phyloP scores from a whole-genome alignment of 2,329 filamentous ascomycete species.

The Cryphonectria japonica region DNA sequence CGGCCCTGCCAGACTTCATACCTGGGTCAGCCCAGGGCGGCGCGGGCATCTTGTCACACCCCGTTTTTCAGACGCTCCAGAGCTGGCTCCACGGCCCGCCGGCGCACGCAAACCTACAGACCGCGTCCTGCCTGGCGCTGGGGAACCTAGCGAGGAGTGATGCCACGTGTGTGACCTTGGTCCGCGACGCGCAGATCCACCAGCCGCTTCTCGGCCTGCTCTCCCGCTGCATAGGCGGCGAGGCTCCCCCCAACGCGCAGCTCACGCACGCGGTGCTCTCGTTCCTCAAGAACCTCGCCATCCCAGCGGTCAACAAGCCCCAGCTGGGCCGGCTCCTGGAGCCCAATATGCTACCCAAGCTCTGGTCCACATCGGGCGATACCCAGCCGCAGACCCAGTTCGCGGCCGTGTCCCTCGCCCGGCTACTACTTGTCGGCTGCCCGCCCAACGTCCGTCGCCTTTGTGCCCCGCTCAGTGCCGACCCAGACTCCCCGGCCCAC shows the following conservation, averaged over 20 bases:
- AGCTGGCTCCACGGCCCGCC: conserved; percentile 45
- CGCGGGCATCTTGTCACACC: conserved; percentile 31
- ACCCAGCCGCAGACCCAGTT: conserved; percentile 63
- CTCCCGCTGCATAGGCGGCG: conserved; percentile 39
- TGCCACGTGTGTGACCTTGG: conserved; percentile 53
- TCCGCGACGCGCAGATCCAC: conserved; percentile 49
- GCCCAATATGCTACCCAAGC: conserved; percentile 50
- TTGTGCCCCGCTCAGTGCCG: conserved; percentile 46
- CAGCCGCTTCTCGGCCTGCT: conserved; percentile 51
- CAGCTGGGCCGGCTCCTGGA: conserved; percentile 54
- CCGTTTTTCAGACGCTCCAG: conserved; percentile 42
- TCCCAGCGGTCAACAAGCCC: conserved; percentile 59
- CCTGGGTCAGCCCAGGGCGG: conserved; percentile 16
- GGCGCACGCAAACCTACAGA: conserved; percentile 50
- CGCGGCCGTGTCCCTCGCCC: conserved; percentile 59
- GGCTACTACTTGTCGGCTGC: conserved; percentile 59
- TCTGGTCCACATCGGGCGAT: conserved; percentile 52
- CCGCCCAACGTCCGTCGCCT: conserved; percentile 55
- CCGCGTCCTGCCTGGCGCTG: conserved; percentile 62
- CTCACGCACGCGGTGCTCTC: conserved; percentile 61
- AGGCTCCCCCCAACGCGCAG: conserved; percentile 40
- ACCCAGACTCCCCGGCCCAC: conserved; percentile 41
- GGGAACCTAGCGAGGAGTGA: conserved; percentile 67
- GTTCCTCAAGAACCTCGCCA: conserved; percentile 68
- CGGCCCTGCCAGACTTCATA: conserved; percentile 47